phyloP scores from a whole-genome alignment of 805 yeast genomes.

The Lachancea quebecensis region DNA sequence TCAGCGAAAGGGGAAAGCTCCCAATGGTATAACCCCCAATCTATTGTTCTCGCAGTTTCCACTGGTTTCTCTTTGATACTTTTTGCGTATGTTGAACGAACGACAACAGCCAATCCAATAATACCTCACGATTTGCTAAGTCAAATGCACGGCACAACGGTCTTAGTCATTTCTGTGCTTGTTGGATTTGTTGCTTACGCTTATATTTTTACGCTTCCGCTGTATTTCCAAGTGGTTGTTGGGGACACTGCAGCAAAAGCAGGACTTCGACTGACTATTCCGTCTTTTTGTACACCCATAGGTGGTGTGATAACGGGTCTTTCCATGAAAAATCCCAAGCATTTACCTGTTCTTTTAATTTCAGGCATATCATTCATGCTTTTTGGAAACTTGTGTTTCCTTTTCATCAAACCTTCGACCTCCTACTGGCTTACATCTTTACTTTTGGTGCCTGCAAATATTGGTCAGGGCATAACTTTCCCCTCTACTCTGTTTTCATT shows the following conservation, averaged over 20 bases:
- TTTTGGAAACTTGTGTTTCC: slow-evolving; percentile 31
- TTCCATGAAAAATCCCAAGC: slow-evolving; percentile 31
- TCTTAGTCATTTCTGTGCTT: slow-evolving; percentile 26
- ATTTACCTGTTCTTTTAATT: slow-evolving; percentile 26
- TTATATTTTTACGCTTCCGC: slow-evolving; percentile 37
- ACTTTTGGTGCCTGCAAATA: slow-evolving; percentile 32
- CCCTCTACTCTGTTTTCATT: slow-evolving; percentile 35
- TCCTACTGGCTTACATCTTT: slow-evolving; percentile 27
- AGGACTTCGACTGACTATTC: slow-evolving; percentile 37
- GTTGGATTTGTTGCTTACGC: slow-evolving; percentile 37
- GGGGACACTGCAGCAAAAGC: slow-evolving; percentile 37
- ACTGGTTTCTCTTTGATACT: slow-evolving; percentile 9
- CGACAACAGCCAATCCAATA: slow-evolving; percentile 14
- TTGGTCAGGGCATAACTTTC: slow-evolving; percentile 36
- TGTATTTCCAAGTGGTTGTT: slow-evolving; percentile 37
- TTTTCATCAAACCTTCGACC: slow-evolving; percentile 19
- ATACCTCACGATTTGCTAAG: slow-evolving; percentile 13
- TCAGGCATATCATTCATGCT: slow-evolving; percentile 33
- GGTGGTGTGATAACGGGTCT: slow-evolving; percentile 38
- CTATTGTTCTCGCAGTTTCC: slow-evolving; percentile 6
- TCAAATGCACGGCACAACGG: slow-evolving; percentile 7
- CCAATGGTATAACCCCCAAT: slow-evolving; percentile 8
- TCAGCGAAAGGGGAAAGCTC: slow-evolving; percentile 1
- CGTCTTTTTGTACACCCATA: slow-evolving; percentile 37
- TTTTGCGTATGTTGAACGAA: slow-evolving; percentile 12